Evolutionary conservation across 2,329 filamentous ascomycete genomes (phyloP), one percentile per base, ranked within the genome.

Genomic region (Alternaria angustiovoidea): DNA sequence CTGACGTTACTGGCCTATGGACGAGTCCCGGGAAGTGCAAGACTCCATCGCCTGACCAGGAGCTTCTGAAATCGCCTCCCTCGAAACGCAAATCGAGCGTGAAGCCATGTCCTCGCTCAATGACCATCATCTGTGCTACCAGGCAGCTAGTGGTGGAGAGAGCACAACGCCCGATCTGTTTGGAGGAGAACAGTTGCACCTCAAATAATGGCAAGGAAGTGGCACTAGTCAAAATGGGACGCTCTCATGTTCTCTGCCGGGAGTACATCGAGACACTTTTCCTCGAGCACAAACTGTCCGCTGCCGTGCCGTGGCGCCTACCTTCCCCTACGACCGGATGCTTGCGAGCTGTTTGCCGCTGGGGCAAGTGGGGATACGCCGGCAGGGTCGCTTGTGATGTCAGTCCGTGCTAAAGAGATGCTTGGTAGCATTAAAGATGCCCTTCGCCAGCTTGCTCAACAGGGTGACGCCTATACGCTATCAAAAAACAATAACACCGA

Each of bases 381-480:
- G 34, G 26, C 28, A 8, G 51, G 44, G 9, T 52, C 46, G 22
- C 57, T 67, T 30, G 47, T 65, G 16, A 32, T 65, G 39, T 67
- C 66, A n/a, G 56, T 67, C 26, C 57, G 64, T 16, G 62, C 64
- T 7, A 47, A 22, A n/a, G 62, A 67, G 34, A 67, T 69, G 64
- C 32, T 54, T 4, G 34, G 28, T 5, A 69, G 62, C 38, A 67
- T 69, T 48, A 58, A 57, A n/a, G 34, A 58, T 24, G 51, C 61
- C 2, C 58, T 67, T 9, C 38, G 46, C 7, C 39, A 53, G 42
- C 58, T 67, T n/a, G 46, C 51, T 12, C 12, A 39, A n/a, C 58
- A 64, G 12, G 32, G 58, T 49, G 26, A 57, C 26, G 55, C 61
- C 54, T 69, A 58, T 53, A 43, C 44, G 7, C 48, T 69, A 6